Evolutionary conservation across 805 yeast species (phyloP), one percentile per base, ranked within the genome.

Genomic region (Cyberlindnera japonica): DNA sequence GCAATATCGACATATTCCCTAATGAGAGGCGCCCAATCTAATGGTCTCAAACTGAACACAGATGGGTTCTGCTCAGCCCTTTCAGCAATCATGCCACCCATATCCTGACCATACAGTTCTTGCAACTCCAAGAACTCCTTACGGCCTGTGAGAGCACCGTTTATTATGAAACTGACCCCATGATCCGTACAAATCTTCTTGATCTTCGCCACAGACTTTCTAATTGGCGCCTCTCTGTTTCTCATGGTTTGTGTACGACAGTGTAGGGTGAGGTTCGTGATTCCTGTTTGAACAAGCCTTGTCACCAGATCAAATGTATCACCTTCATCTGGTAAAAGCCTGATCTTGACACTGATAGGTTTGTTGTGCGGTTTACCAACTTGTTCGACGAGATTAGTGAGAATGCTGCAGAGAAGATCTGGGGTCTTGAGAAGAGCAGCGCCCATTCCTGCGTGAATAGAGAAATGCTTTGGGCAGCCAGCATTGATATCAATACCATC

Each of bases 381-480:
- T 48, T 88, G 69, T 18, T 72, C 72, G 2, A 93, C 97, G 35
- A 93, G 64, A 7, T 74, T 72, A 4, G 62, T 62, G 45, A 93
- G 64, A 22, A 93, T 93, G 13, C 72, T 71, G 49, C 82, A 83
- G 14, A 93, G 68, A 27, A 76, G 64, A 33, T 86, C 96, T 0
- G 98, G 97, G 0, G 90, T 86, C 23, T 72, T 68, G 40, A 93
- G 67, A 33, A 93, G 67, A 1, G 96, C 97, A 3, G 98, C 96
- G 5, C 99, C 99, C 98, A 93, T 93, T 1, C 99, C 99, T 0
- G 95, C 72, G 61, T 93, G 99, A 3, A 89, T 73, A 1, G 95
- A 84, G 55, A 93, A 93, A 51, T 89, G 97, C 59, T 91, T 93
- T 3, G 99, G 99, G 64, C 99, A 93, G 5, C 99, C 99, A 21